Evolutionary conservation across 306 rosid species (phyloP).

Genomic region (Aeschynomene evenia): DNA sequence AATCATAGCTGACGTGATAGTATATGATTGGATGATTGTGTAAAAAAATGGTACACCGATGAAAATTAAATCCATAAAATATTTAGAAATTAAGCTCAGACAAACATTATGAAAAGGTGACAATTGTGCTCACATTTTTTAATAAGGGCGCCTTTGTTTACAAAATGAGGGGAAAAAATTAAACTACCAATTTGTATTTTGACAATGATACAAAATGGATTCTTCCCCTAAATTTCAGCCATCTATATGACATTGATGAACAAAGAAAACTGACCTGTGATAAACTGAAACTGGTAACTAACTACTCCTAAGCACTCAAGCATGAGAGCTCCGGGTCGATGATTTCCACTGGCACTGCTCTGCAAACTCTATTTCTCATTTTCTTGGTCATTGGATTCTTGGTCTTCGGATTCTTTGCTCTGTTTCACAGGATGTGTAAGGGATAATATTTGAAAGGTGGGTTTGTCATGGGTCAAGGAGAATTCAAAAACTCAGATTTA

Average conservation of each 20-base stretch:
- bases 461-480: too few relatives aligned
- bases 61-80: too few relatives aligned
- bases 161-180: background rate
- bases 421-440: conserved; percentile 34
- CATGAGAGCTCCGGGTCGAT: conserved; percentile 5
- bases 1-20: too few relatives aligned
- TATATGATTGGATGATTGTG: too few relatives aligned
- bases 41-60: too few relatives aligned
- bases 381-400: conserved; percentile 38
- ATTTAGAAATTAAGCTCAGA: too few relatives aligned
- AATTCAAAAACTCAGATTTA: too few relatives aligned
- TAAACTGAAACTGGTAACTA: conserved; percentile 6
- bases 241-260: background rate
- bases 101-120: too few relatives aligned
- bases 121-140: too few relatives aligned
- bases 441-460: conserved; percentile 25
- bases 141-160: too few relatives aligned
- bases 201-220: conserved; percentile 24
- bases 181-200: background rate
- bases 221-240: conserved; percentile 18
- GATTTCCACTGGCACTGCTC: conserved; percentile 12
- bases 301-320: background rate
- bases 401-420: conserved; percentile 39
- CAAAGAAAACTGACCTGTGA: conserved; percentile 16
- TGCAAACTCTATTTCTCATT: conserved; percentile 26